phyloP scores from a whole-genome alignment of 2,329 filamentous ascomycete genomes.

The Exophiala spinifera region DNA sequence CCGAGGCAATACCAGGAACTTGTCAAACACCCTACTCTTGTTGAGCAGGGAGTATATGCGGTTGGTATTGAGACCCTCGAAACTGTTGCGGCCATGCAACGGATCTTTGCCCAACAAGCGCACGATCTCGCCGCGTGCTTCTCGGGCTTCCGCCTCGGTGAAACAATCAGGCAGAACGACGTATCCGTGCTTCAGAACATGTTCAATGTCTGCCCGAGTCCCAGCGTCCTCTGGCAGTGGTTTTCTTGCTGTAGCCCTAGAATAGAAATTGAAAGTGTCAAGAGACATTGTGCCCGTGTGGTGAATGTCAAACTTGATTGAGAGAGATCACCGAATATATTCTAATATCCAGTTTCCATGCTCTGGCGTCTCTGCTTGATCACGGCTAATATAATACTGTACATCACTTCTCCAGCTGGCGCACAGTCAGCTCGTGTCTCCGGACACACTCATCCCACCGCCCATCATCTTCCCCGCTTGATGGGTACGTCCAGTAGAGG shows the following conservation, averaged over 20 bases:
- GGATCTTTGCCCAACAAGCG: conserved; percentile 35
- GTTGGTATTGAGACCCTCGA: conserved; percentile 39
- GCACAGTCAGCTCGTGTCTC: not conserved
- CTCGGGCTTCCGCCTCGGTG: conserved; percentile 33
- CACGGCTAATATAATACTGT: too few relatives aligned
- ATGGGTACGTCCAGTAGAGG: not conserved
- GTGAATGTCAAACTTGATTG: too few relatives aligned
- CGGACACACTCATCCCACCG: not conserved
- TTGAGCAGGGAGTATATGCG: conserved; percentile 41
- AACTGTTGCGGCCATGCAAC: conserved; percentile 35
- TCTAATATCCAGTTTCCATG: too few relatives aligned
- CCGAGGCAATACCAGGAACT: conserved; percentile 35
- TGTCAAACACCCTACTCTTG: conserved; percentile 41
- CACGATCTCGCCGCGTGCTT: conserved; percentile 33
- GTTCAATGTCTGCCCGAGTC: conserved; percentile 31
- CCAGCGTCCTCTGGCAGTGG: conserved; percentile 26
- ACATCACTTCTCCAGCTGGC: too few relatives aligned
- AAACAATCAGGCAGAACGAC: conserved; percentile 37
- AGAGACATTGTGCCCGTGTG: not conserved
- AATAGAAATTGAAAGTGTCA: conserved; percentile 16
- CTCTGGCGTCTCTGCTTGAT: too few relatives aligned
- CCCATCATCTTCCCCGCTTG: not conserved
- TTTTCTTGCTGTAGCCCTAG: not conserved
- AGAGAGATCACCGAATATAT: too few relatives aligned
- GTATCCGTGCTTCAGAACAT: conserved; percentile 37